Base-by-base conservation (phyloP, 139 green algal species). In the Yamagishiella unicocca region DNA sequence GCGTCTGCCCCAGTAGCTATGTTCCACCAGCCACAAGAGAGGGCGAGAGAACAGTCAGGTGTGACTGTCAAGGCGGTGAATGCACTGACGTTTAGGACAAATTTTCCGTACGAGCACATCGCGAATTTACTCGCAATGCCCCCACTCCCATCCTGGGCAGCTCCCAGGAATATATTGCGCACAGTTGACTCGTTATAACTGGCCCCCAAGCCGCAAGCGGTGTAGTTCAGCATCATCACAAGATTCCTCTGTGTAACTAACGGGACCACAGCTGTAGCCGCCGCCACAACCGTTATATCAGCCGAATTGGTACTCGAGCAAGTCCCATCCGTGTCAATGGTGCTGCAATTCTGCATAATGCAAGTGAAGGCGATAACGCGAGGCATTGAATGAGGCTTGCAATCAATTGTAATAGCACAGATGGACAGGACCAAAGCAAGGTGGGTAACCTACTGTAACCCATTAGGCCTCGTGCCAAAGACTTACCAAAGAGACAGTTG, bases 31-130 rank as follows among this genome's bases (percentile, higher is more conserved):
- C 22, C n/a, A 55, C 77, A 84, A 8, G n/a, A 40, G 6, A 68
- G 12, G 38, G 27, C 19, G 6, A 38, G 7, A 2, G 27, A 24
- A 38, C 77, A 84, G 35, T 50, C 31, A 24, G 61, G 77, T 14
- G 40, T 22, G 4, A 84, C 55, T 37, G 24, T 55, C 2, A 84
- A 19, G 0, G 55, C 55, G 14, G 4, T 35, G n/a, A 73, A 73
- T 0, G 77, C 77, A 8, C 38, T 58, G 55, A 55, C 4, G 37
- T 73, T 50, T 37, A 84, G 2, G 46, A 33, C 58, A 24, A 84
- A 46, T 14, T 6, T 27, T 37, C 77, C 77, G 77, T 84, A 84
- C 8, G 55, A 73, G 77, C 77, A 84, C 55, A 58, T 54, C 37
- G n/a, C 29, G 38, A 71, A 84, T 5, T 25, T 68, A 8, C 55